Conservation (phyloP, 768 basidiomycete species). For the Amanita brunnescens region DNA sequence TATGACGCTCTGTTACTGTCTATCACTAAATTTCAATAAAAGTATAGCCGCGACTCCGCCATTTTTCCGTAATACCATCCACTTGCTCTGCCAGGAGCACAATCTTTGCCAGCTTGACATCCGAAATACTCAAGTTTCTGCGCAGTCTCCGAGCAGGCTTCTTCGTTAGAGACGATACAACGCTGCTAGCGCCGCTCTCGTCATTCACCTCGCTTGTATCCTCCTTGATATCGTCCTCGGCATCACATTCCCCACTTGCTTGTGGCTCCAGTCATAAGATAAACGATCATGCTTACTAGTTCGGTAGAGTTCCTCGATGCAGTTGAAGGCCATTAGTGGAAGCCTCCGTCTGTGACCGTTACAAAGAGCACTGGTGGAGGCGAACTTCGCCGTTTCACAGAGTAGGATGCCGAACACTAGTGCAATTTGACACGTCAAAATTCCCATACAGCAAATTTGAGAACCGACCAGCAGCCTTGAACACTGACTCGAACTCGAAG, state of each 20-base stretch:
- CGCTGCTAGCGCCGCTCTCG: too few relatives aligned
- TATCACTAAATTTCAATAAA: too few relatives aligned
- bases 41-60: constrained; percentile 87
- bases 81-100: constrained; percentile 82
- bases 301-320: constrained; percentile 34
- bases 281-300: constrained; percentile 20
- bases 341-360: constrained; percentile 29
- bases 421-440: too few relatives aligned
- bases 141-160: too few relatives aligned
- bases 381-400: constrained; percentile 25
- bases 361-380: constrained; percentile 23
- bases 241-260: too few relatives aligned
- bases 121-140: constrained; percentile 11
- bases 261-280: constrained; percentile 8
- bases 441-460: too few relatives aligned
- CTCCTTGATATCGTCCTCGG: too few relatives aligned
- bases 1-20: too few relatives aligned
- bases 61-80: constrained; percentile 80
- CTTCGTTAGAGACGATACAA: too few relatives aligned
- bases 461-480: too few relatives aligned
- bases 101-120: constrained; percentile 87
- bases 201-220: too few relatives aligned
- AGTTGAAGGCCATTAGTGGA: constrained; percentile 31
- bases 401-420: constrained; percentile 29
- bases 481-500: too few relatives aligned